Conservation (phyloP, 495 filamentous ascomycete genomes). For the Penicillium malachiteum region DNA sequence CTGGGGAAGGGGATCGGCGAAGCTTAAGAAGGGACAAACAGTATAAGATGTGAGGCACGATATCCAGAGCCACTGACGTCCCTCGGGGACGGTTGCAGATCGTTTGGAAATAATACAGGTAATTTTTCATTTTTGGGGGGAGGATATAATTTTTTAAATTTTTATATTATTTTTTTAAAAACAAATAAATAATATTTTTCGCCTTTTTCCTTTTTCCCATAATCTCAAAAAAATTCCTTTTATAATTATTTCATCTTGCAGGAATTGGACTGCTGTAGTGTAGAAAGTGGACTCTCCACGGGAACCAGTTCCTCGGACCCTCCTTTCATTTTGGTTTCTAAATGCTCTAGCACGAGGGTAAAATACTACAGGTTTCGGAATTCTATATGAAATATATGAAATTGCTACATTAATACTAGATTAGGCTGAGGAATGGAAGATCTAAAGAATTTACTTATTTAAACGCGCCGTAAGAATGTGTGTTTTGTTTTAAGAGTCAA, state of each 20-base stretch:
- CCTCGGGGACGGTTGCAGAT: constrained; percentile 48
- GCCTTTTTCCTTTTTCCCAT: constrained; percentile 1
- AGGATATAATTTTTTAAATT: constrained; percentile 2
- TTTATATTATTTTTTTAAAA: neutral
- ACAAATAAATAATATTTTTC: neutral
- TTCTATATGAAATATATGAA: neutral
- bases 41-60: constrained; percentile 36
- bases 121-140: constrained; percentile 5
- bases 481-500: no score
- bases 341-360: neutral
- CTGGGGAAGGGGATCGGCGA: constrained; percentile 70
- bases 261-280: constrained; percentile 25
- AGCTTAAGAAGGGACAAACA: constrained; percentile 64
- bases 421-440: constrained; percentile 28
- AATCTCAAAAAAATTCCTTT: constrained; percentile 7
- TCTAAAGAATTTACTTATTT: constrained; percentile 22
- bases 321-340: constrained; percentile 8
- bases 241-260: constrained; percentile 15
- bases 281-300: constrained; percentile 29
- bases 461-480: constrained; percentile 18
- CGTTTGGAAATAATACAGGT: constrained; percentile 26
- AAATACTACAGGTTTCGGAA: constrained; percentile 2
- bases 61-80: constrained; percentile 47
- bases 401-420: neutral
- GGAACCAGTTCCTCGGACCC: constrained; percentile 44